A percentile compares a stretch with the other conserved stretches of the same genome.
These are phyloP conservation scores for Xylariales sp. DNA, from an alignment of 2,329 filamentous ascomycete species.

Conservation along the genomic window DNA sequence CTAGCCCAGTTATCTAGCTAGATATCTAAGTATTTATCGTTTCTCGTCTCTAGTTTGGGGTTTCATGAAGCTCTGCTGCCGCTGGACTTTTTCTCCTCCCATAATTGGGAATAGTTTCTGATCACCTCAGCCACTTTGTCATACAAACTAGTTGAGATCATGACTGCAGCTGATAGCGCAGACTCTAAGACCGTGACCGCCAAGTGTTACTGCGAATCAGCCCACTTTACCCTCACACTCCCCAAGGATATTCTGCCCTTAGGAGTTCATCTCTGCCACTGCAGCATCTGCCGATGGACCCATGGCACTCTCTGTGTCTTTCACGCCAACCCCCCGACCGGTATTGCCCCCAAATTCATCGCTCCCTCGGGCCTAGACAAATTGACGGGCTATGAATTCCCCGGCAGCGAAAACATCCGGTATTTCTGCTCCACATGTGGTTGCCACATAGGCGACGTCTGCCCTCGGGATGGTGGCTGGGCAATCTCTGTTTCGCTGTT, in stretches of 20 bases:
- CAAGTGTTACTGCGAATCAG: constrained; percentile 7
- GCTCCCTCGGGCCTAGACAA: constrained; percentile 1
- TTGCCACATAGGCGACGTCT: constrained; percentile 8
- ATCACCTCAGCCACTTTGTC: too few species aligned
- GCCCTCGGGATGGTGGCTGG: neutral
- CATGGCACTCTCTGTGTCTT: constrained; percentile 6
- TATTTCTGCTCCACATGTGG: constrained; percentile 8
- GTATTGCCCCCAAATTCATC: constrained; percentile 3
- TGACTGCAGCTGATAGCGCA: neutral
- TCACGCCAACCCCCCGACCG: constrained; percentile 3
- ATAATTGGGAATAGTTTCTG: too few species aligned
- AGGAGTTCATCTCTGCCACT: constrained; percentile 7
- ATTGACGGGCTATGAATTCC: neutral
- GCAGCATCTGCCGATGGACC: constrained; percentile 7
- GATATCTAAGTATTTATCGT: too few species aligned
- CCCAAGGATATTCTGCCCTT: constrained; percentile 5
- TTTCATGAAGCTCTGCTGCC: too few species aligned
- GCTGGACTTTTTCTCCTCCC: too few species aligned
- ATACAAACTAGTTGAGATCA: too few species aligned
- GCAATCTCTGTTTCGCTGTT: constrained; percentile 5
- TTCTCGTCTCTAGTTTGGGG: too few species aligned
- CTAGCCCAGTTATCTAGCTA: too few species aligned
- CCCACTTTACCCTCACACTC: constrained; percentile 6
- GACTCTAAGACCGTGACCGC: neutral
- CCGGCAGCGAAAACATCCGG: neutral